Evolutionary conservation across 345 rosid genomes (phyloP), one percentile per base, ranked within the genome.

Genomic region (Linum lewisii): DNA sequence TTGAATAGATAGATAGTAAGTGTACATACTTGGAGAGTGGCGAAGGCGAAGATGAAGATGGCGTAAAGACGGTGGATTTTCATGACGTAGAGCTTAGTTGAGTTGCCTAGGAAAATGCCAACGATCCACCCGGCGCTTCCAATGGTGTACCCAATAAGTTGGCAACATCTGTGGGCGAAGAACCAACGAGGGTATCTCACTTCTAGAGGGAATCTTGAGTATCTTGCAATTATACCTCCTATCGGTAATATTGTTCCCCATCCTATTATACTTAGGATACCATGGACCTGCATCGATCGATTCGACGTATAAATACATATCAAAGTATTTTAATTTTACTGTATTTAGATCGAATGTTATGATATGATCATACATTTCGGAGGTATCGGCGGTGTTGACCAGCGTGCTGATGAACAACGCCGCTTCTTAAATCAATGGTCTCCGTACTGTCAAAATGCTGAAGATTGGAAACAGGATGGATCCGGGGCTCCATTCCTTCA

Each of bases 231-330:
- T 2, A 83, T 78, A 14, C 63, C 81, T 9, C 88, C 88, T 15
- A 57, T 18, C 0, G 88, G 88, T 54, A 83, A 14, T 21, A 83
- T 4, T 25, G 54, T 62, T 24, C 88, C 88, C 85, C 85, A 83
- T 24, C 82, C 85, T 9, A 73, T 22, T 2, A 83, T 78, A 75
- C 73, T 83, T 49, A 78, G 13, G 8, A 73, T 60, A 22, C 88
- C 88, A 64, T 83, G 88, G 19, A 65, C 64, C 88, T 83, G 60
- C 25, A 11, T 23, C 51, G 9, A 2, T 6, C 29, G 5, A 23
- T 16, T 16, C 19, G 7, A 37, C 29, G 20, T n/a, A n/a, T n/a
- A n/a, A n/a, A n/a, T n/a, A n/a, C n/a, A n/a, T n/a, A n/a, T n/a
- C n/a, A n/a, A n/a, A n/a, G n/a, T n/a, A n/a, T n/a, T n/a, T n/a